Base-by-base conservation (phyloP, 1,284 basidiomycete species). In the Ceratobasidium sp. region DNA sequence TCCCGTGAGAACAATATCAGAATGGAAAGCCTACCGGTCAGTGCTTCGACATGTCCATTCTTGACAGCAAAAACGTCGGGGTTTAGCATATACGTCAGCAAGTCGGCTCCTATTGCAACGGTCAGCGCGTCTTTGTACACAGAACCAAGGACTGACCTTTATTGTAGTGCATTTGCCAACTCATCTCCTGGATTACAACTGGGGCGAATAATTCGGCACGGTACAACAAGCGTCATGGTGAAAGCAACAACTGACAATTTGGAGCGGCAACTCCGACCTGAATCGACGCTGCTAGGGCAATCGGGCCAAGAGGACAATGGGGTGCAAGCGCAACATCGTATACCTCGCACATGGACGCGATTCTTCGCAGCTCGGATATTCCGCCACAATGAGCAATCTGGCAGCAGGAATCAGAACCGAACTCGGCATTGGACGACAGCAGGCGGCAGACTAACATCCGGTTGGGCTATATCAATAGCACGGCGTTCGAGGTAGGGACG, bases 81-180 rank as follows among this genome's bases (percentile, higher is more conserved):
- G 75, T 84, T 83, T 60, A 74, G 78, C 79, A 92, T 82, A 79
- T 88, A 89, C 1, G 89, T 92, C 78, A 88, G 86, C 16, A 92
- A 83, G 77, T 93, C 91, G 53, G 86, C 88, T 28, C 79, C 81
- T 72, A 46, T 26, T 12, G 12, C n/a, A 43, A 52, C 18, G 36
- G 32, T 65, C 34, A 36, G 10, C 9, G 23, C 34, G 71, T 39
- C 21, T 30, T 32, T 28, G 23, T 21, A 18, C 12, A 41, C 14
- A 18, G n/a, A 30, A 18, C 23, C 9, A 43, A 57, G 43, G 23
- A 71, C 61, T 28, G n/a, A 57, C 86, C 86, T 75, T 85, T 80
- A 79, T 92, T 92, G 81, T 92, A 92, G 80, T 92, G 89, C 77
- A 92, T 91, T 84, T 88, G 83, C 83, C 86, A 86, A 74, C 86